These are phyloP conservation scores for Rutstroemia sydowiana DNA, from an alignment of 2,329 filamentous ascomycete genomes.

Conservation along the genomic window DNA sequence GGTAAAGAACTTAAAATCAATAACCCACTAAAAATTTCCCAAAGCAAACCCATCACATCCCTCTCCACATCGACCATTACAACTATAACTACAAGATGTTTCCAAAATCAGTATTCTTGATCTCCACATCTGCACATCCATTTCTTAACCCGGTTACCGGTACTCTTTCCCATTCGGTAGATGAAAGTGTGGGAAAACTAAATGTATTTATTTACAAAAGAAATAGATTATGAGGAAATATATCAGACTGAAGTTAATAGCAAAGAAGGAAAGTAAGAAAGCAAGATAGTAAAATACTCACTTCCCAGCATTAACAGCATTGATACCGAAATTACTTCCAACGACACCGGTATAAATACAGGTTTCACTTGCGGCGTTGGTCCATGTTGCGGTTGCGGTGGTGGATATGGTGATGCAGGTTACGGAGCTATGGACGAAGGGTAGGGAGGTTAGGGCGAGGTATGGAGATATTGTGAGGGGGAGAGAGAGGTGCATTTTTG, in stretches of 20 bases:
- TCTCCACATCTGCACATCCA: too few species aligned
- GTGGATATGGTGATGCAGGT: constrained; percentile 35
- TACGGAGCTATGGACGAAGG: constrained; percentile 23
- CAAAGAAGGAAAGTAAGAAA: too few species aligned
- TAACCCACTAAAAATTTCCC: constrained; percentile 36
- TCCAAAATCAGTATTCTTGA: too few species aligned
- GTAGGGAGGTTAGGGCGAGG: too few species aligned
- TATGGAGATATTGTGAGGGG: too few species aligned
- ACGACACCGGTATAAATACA: constrained; percentile 40
- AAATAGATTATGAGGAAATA: neutral
- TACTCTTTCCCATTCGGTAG: neutral
- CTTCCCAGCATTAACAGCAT: constrained; percentile 36
- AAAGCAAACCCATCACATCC: constrained; percentile 38
- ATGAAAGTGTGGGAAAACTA: neutral
- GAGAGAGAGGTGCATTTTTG: too few species aligned
- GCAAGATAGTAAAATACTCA: too few species aligned
- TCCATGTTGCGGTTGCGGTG: constrained; percentile 41
- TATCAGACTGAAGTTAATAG: too few species aligned
- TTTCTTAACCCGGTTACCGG: too few species aligned
- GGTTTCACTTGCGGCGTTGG: constrained; percentile 34
- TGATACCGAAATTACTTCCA: constrained; percentile 42
- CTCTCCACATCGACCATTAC: constrained; percentile 42
- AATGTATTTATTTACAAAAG: neutral
- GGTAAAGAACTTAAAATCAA: neutral
- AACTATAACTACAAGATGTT: constrained; percentile 42